phyloP scores from a whole-genome alignment of 768 basidiomycete species.

The Fistulinella prunicolor region DNA sequence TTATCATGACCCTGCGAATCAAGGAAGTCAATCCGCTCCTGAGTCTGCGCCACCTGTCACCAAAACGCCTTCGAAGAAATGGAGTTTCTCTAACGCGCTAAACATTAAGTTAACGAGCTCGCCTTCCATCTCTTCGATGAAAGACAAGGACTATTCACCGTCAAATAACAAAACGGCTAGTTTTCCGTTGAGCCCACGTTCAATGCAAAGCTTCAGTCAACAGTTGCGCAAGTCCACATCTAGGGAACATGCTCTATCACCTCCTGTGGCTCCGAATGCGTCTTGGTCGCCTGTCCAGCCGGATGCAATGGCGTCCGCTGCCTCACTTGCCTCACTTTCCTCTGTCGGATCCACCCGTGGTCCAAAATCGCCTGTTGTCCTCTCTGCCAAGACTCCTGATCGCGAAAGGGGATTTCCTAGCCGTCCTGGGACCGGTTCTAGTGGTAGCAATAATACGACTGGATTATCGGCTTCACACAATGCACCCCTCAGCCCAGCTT shows the following conservation, averaged over 20 bases:
- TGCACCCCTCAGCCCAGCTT: slow-evolving; percentile 69
- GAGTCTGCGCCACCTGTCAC: slow-evolving; percentile 46
- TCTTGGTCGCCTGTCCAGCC: slow-evolving; percentile 71
- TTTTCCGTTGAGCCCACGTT: slow-evolving; percentile 64
- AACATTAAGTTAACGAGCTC: slow-evolving; percentile 71
- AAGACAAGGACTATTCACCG: slow-evolving; percentile 38
- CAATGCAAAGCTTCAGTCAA: slow-evolving; percentile 59
- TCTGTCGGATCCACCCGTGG: slow-evolving; percentile 65
- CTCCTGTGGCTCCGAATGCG: slow-evolving; percentile 39
- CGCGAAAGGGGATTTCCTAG: slow-evolving; percentile 48
- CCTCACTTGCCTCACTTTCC: slow-evolving; percentile 70
- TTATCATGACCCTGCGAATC: slow-evolving; percentile 39
- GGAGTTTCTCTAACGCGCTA: slow-evolving; percentile 88
- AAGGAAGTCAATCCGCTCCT: slow-evolving; percentile 37
- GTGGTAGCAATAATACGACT: slow-evolving; percentile 66
- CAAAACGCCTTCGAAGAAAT: slow-evolving; percentile 92
- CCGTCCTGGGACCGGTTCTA: slow-evolving; percentile 74
- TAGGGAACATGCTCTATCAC: slow-evolving; percentile 56
- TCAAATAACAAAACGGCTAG: slow-evolving; percentile 45
- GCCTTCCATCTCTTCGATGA: slow-evolving; percentile 56
- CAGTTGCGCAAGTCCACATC: slow-evolving; percentile 67
- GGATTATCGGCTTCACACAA: slow-evolving; percentile 51
- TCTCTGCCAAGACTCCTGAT: slow-evolving; percentile 62
- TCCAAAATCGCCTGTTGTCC: slow-evolving; percentile 41
- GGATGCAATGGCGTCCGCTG: slow-evolving; percentile 76